Percentiles rank a stretch among this genome's conserved stretches.
phyloP scores from a whole-genome alignment of 192 early-diverging fungal genomes.

The Linnemannia exigua region DNA sequence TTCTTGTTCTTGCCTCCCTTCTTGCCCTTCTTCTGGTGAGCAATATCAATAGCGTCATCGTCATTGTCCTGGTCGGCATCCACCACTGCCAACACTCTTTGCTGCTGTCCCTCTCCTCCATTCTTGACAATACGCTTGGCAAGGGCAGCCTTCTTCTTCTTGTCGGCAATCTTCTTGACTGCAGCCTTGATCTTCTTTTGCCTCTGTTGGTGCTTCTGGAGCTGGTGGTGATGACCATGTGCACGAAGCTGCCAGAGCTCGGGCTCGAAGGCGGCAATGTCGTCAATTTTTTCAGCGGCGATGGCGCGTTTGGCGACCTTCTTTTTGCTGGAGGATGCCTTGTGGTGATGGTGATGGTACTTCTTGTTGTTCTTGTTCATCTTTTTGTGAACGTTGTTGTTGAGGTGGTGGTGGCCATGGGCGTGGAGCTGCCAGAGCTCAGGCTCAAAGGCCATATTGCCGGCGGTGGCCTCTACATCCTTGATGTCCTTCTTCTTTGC shows the following conservation, averaged over 20 bases:
- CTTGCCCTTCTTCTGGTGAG: not conserved
- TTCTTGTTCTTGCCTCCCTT: not conserved
- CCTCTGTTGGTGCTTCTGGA: slow-evolving; percentile 15
- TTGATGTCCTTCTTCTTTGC: slow-evolving; percentile 17
- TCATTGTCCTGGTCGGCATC: not conserved
- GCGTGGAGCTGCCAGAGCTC: slow-evolving; percentile 36
- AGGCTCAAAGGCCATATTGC: not conserved
- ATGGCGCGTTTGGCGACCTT: slow-evolving; percentile 7
- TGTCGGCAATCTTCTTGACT: slow-evolving; percentile 8
- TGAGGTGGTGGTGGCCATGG: slow-evolving; percentile 36
- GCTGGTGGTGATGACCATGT: slow-evolving; percentile 27
- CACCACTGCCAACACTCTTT: not conserved
- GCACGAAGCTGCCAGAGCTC: slow-evolving; percentile 49
- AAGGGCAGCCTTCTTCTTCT: not conserved
- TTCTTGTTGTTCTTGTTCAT: not conserved
- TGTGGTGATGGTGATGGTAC: not conserved
- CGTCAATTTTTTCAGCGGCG: not conserved
- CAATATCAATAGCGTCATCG: not conserved
- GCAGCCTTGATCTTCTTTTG: not conserved
- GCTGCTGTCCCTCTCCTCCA: not conserved
- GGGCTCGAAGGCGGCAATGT: slow-evolving; percentile 17
- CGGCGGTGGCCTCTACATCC: not conserved
- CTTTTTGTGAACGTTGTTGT: not conserved
- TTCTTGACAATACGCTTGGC: not conserved
- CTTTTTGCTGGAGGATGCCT: not conserved